Percentiles rank a stretch among this genome's conserved stretches.
These are phyloP conservation scores for Pseudonitzschia multiseries DNA, from an alignment of 108 stramenopile species.

Conservation along the genomic window DNA sequence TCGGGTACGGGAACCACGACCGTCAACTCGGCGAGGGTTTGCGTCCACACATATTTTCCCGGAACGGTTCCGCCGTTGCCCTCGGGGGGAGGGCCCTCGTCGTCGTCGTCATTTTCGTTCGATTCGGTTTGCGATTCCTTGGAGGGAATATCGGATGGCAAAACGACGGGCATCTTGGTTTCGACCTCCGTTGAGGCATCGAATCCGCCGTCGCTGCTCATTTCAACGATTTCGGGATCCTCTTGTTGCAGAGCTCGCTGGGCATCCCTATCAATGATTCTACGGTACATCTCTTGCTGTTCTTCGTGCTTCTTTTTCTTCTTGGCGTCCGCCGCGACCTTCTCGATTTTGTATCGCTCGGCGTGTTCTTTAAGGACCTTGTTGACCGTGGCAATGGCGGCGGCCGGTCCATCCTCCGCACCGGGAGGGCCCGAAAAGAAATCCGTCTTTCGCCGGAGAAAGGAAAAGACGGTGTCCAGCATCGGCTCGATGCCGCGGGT, in stretches of 20 bases:
- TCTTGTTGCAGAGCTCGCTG: no score
- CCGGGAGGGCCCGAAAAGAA: conserved; percentile 89
- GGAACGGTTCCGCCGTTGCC: conserved; percentile 95
- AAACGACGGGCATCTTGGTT: conserved; percentile 11
- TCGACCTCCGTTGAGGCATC: conserved; percentile 46
- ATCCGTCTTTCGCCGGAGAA: conserved; percentile 99
- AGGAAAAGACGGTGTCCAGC: conserved; percentile 94
- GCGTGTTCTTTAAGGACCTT: conserved; percentile 77
- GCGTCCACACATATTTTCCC: conserved; percentile 96
- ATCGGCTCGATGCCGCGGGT: conserved; percentile 95
- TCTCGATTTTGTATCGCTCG: conserved; percentile 41
- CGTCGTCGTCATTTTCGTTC: conserved; percentile 28
- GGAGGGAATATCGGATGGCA: not conserved
- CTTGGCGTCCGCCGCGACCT: conserved; percentile 25
- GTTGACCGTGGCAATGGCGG: conserved; percentile 76
- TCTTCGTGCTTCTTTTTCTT: conserved; percentile 28
- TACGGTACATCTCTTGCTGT: not conserved
- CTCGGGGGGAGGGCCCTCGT: conserved; percentile 69
- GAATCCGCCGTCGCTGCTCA: conserved; percentile 67
- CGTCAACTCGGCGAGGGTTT: conserved; percentile 91
- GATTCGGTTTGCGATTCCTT: conserved; percentile 13
- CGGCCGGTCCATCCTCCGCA: conserved; percentile 26
- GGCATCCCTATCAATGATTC: no score
- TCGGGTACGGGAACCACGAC: conserved; percentile 87
- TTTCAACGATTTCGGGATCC: conserved; percentile 61